These are phyloP conservation scores for Clonostachys solani DNA, from an alignment of 2,329 filamentous ascomycete genomes.

Conservation along the genomic window DNA sequence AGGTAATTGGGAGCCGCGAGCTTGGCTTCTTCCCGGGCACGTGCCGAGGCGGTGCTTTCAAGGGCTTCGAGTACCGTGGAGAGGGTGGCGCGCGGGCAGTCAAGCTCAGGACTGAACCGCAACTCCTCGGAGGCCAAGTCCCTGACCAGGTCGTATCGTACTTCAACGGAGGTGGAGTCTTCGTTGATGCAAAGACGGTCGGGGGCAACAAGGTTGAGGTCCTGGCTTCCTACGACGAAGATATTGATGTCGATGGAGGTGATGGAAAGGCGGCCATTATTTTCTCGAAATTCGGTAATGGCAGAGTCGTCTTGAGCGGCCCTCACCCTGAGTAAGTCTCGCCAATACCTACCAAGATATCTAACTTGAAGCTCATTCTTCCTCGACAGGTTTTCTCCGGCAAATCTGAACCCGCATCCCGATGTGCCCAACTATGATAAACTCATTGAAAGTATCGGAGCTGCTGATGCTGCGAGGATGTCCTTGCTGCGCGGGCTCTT, in stretches of 20 bases:
- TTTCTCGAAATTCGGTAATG: constrained; percentile 77
- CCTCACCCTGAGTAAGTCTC: constrained; percentile 79
- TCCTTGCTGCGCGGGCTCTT: constrained; percentile 78
- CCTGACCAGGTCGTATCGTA: constrained; percentile 69
- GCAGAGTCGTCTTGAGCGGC: constrained; percentile 74
- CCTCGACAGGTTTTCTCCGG: constrained; percentile 69
- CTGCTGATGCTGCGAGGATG: constrained; percentile 65
- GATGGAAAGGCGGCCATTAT: constrained; percentile 73
- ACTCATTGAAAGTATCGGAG: constrained; percentile 62
- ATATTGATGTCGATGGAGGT: constrained; percentile 73
- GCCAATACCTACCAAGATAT: not conserved
- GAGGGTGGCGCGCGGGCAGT: constrained; percentile 78
- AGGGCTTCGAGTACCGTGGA: constrained; percentile 85
- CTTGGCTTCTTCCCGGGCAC: constrained; percentile 83
- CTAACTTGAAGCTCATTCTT: constrained; percentile 5
- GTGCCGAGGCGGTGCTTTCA: constrained; percentile 82
- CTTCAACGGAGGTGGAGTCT: constrained; percentile 92
- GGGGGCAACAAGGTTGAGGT: constrained; percentile 67
- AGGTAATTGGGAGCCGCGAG: constrained; percentile 82
- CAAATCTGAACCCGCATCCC: constrained; percentile 67
- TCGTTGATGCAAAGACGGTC: constrained; percentile 70
- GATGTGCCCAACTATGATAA: constrained; percentile 65
- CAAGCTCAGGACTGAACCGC: constrained; percentile 59
- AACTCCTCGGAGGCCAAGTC: constrained; percentile 50
- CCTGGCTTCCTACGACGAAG: constrained; percentile 73